Evolutionary conservation across 164 flowering plant species (phyloP), one percentile per base, ranked within the genome.

Genomic region (Nymphaea thermarum): DNA sequence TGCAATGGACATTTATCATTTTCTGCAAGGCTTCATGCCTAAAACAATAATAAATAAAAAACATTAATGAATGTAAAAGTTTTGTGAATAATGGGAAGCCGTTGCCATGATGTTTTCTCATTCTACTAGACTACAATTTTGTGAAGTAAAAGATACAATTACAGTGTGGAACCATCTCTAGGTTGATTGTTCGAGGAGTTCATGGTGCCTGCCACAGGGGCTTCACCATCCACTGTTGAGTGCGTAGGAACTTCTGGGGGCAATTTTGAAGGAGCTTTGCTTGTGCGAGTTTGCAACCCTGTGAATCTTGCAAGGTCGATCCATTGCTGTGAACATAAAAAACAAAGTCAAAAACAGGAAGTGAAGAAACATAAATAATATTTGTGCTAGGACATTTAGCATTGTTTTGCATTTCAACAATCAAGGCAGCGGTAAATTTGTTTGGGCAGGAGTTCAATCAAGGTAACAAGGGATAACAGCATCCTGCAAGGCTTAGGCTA

Each of bases 251-350:
- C 18, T 51, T 86, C 88, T 66, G 74, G 59, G 8, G 68, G 67
- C 66, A 70, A 67, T 53, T 67, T 53, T 43, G 83, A 57, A 12
- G 76, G 65, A 57, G 65, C 17, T 61, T 79, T 74, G 65, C 66
- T 74, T 76, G 80, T 86, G 42, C 79, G 78, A 63, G 83, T 73
- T 78, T 93, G 96, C 70, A 93, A 68, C 47, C 95, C 96, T 2
- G 96, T 78, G 44, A 59, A 77, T 45, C 98, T 82, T 64, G 98
- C 98, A 68, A 93, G 85, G 79, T 93, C 98, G 44, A 93, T 64
- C 98, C 98, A 93, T 90, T 93, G 98, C 98, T 93, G 92, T 83
- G 75, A 44, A 45, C 36, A 25, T 25, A 25, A 25, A 25, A 25
- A 25, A 25, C 36, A 1, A 25, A 25, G 36, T 25, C 36, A 25